phyloP scores from a whole-genome alignment of 257 asterid genomes.

The Fraxinus cuspidata region DNA sequence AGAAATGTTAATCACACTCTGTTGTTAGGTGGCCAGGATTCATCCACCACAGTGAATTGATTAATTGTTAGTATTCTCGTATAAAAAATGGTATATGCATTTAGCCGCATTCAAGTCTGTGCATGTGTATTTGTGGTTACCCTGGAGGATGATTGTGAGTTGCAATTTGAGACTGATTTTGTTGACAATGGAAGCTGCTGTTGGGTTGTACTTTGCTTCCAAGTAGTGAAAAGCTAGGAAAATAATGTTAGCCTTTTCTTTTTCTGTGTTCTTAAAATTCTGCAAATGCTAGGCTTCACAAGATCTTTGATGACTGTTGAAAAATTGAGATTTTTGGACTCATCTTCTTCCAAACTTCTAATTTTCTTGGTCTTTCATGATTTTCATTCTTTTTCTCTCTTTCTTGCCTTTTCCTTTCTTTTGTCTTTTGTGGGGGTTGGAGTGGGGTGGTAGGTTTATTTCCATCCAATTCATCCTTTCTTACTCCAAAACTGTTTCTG shows the following conservation, averaged over 20 bases:
- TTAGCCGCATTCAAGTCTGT: neutral
- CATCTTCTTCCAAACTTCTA: neutral
- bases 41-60: neutral
- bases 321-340: neutral
- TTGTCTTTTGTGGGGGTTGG: too few relatives aligned
- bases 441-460: neutral
- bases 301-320: neutral
- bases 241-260: neutral
- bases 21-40: neutral
- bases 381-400: neutral
- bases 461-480: neutral
- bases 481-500: neutral
- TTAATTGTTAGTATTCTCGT: neutral
- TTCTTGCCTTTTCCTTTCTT: neutral
- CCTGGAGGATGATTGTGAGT: neutral
- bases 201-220: neutral
- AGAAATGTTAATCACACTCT: neutral
- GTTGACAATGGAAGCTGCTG: neutral
- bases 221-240: neutral
- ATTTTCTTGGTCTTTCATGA: neutral
- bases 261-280: neutral
- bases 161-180: neutral
- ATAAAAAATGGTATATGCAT: neutral
- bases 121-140: neutral
- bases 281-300: neutral